Evolutionary conservation across 1,139 yeast genomes (phyloP), one percentile per base, ranked within the genome.

Genomic region (Kodamaea derodonti): DNA sequence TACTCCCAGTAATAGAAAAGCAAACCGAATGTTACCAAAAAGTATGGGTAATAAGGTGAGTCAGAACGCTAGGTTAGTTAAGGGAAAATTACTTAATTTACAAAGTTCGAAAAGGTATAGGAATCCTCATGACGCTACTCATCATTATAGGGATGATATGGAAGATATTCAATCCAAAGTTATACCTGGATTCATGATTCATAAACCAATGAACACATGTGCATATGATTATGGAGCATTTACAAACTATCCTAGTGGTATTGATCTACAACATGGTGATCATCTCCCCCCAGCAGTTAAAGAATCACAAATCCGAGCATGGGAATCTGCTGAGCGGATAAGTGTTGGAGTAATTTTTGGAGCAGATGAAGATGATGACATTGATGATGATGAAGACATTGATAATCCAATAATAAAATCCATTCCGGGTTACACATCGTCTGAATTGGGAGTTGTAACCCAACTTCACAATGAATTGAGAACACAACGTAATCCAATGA

Each of bases 301-400:
- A 39, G 52, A 50, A 30, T 65, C 72, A 4, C 73, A 67, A 43
- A 53, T 67, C n/a, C 58, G 56, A 38, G 73, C 73, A 11, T 69
- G 75, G 75, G 72, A 69, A 41, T 58, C 67, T 16, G 74, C 73
- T 1, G 75, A 69, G 41, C 60, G 63, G 41, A 58, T 65, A 27
- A 53, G 63, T 36, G 48, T 51, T 17, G 64, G 57, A 37, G 42
- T 69, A 20, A 63, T 69, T 1, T 69, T 69, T 45, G 67, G 61
- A 23, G 52, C 55, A 34, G 56, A 57, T 18, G 59, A 51, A 14
- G 55, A 48, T 6, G 48, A 44, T 14, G 45, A 41, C 10, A 41
- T 38, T 14, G 47, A 39, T 7, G 49, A 45, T 5, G 46, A 41
- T 3, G 49, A 44, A 4, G 51, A 46, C 6, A 6, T 6, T 25